phyloP scores from a whole-genome alignment of 2,329 filamentous ascomycete genomes.

The Endoconidiophora polonica region DNA sequence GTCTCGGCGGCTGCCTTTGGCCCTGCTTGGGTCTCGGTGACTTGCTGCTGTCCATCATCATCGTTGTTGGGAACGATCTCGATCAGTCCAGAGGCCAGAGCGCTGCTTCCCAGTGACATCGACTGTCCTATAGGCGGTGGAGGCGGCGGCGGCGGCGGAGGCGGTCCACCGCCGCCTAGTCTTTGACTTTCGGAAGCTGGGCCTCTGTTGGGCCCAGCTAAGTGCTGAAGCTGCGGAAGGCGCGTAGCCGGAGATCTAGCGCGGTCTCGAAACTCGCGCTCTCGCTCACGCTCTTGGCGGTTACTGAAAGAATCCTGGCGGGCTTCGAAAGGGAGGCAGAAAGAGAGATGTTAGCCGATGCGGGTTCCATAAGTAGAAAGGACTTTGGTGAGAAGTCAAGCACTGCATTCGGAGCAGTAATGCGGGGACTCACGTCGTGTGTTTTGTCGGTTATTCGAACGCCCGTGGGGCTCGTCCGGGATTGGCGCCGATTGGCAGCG shows the following conservation, averaged over 20 bases:
- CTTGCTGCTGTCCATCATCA: slow-evolving; percentile 16
- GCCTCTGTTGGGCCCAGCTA: slow-evolving; percentile 17
- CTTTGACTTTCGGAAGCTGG: background rate
- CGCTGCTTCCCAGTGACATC: slow-evolving; percentile 23
- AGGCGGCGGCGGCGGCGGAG: slow-evolving; percentile 45
- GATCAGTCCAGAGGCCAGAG: slow-evolving; percentile 38
- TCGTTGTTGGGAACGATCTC: slow-evolving; percentile 52
- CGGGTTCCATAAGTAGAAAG: background rate
- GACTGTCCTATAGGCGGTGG: slow-evolving; percentile 32
- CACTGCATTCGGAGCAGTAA: too few relatives aligned
- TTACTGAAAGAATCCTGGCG: slow-evolving; percentile 7
- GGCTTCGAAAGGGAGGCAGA: background rate
- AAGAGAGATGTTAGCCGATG: background rate
- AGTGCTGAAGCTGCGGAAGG: slow-evolving; percentile 45
- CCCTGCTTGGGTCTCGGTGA: slow-evolving; percentile 11
- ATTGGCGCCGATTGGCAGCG: slow-evolving; percentile 46
- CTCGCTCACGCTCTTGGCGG: slow-evolving; percentile 1
- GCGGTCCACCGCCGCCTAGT: slow-evolving; percentile 22
- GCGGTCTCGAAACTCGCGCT: slow-evolving; percentile 18
- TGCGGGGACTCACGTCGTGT: too few relatives aligned
- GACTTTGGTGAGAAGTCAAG: too few relatives aligned
- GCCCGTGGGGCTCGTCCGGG: slow-evolving; percentile 22
- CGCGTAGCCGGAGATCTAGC: slow-evolving; percentile 25
- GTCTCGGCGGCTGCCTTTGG: slow-evolving; percentile 6
- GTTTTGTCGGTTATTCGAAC: too few relatives aligned